Percentiles rank a stretch among this genome's conserved stretches.
Conservation (phyloP, 2,329 filamentous ascomycete species). For the Apiospora kogelbergensis region DNA sequence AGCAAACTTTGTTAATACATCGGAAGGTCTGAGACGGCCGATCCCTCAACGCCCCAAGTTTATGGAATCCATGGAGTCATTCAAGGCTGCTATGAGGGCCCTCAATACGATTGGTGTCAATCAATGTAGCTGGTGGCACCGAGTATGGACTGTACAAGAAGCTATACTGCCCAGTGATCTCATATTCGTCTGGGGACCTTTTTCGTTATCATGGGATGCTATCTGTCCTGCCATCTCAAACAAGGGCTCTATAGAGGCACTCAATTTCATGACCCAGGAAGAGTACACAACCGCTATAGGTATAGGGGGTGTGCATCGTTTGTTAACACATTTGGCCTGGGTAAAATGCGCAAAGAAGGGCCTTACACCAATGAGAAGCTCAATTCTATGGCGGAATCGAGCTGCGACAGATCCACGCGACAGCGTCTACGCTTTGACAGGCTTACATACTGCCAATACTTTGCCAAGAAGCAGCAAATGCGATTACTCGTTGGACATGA, state of each 20-base stretch:
- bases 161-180: neutral
- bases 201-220: neutral
- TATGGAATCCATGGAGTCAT: neutral
- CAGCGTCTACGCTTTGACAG: neutral
- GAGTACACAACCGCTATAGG: too few relatives aligned
- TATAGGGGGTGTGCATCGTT: neutral
- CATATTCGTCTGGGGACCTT: neutral
- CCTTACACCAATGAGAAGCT: neutral
- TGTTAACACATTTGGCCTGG: neutral
- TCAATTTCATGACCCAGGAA: too few relatives aligned
- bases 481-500: neutral
- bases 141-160: neutral
- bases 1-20: too few relatives aligned
- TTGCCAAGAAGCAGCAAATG: neutral
- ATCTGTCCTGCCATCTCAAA: neutral
- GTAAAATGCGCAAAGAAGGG: neutral
- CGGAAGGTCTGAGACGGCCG: neutral
- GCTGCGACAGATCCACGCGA: neutral
- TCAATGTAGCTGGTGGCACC: neutral
- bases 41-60: neutral
- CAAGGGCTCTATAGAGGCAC: too few relatives aligned
- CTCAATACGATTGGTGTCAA: neutral
- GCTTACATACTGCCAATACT: neutral
- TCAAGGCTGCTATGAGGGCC: neutral
- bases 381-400: neutral